These are phyloP conservation scores for Calonectria ilicicola DNA, from an alignment of 2,329 filamentous ascomycete species.

Conservation along the genomic window DNA sequence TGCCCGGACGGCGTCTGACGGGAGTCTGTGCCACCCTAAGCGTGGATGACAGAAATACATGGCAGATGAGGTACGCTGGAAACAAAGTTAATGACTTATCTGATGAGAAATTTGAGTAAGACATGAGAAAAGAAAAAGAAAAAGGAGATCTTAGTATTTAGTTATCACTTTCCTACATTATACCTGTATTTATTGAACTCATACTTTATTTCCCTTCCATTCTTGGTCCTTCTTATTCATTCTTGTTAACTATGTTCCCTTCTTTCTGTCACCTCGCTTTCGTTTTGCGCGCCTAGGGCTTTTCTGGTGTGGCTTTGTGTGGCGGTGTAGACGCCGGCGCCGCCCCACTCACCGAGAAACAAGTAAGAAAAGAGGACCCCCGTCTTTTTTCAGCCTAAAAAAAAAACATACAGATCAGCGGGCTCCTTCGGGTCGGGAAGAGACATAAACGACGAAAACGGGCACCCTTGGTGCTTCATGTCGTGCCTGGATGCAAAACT, in stretches of 20 bases:
- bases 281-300: not conserved
- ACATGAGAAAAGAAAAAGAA: not conserved
- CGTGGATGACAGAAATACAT: not conserved
- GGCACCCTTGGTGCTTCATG: not conserved
- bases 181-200: not conserved
- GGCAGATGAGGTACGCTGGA: not conserved
- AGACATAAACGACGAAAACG: not conserved
- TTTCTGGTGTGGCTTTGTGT: constrained; percentile 17
- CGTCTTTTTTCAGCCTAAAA: not conserved
- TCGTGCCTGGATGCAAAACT: not conserved
- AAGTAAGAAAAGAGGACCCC: not conserved
- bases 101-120: not conserved
- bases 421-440: constrained; percentile 7
- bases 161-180: not conserved
- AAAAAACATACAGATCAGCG: not conserved
- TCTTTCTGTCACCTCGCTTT: constrained; percentile 1
- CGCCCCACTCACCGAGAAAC: not conserved
- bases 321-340: constrained; percentile 1
- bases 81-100: not conserved
- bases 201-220: not conserved
- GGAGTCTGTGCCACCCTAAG: not conserved
- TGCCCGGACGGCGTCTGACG: not conserved
- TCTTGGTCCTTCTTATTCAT: no score
- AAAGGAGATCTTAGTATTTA: not conserved
- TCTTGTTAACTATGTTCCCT: no score